Base-by-base conservation (phyloP, 495 filamentous ascomycete genomes). In the Penicillium robsamsonii region DNA sequence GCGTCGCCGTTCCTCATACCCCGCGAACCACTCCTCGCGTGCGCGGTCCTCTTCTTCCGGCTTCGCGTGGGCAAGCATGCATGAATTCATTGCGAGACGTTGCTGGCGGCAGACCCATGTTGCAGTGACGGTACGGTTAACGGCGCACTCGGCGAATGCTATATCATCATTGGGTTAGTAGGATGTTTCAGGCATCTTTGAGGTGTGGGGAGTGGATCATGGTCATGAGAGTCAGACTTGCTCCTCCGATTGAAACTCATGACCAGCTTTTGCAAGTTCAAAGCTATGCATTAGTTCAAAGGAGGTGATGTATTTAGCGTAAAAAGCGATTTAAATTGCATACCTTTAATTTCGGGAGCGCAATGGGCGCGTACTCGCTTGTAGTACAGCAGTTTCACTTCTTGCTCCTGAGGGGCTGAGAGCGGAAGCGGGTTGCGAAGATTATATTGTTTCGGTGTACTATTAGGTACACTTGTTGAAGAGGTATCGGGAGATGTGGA, bases 121-220 rank as follows among this genome's bases (percentile, higher is more conserved):
- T 17, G 90, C 87, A 33, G 86, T 87, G 62, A 97, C 78, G 11
- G 95, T 97, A 51, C 90, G 88, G 70, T 84, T 85, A 35, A 83
- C 80, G 25, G 92, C 92, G 79, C 94, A 98, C 66, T 88, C 81
- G 44, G 95, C 94, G 72, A 97, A 94, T 53, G 86, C 93, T 96
- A 50, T 56, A 43, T 24, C 4, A 4, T 43, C 2, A 17, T 20
- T 31, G 13, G 17, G 30, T 66, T 59, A 62, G 52, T 27, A 0
- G 31, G 40, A 46, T 35, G 45, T 33, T 41, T 46, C 22, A 25
- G 2, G n/a, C 9, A 33, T 20, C 9, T 18, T 27, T 6, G 5
- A 29, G 35, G 22, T 47, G 46, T 24, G 25, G 42, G 38, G 43
- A 46, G 30, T 44, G 51, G 42, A 38, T 37, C 11, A n/a, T 24